These are phyloP conservation scores for Nannochloropsis gaditana DNA, from an alignment of 108 stramenopile species.

Conservation along the genomic window DNA sequence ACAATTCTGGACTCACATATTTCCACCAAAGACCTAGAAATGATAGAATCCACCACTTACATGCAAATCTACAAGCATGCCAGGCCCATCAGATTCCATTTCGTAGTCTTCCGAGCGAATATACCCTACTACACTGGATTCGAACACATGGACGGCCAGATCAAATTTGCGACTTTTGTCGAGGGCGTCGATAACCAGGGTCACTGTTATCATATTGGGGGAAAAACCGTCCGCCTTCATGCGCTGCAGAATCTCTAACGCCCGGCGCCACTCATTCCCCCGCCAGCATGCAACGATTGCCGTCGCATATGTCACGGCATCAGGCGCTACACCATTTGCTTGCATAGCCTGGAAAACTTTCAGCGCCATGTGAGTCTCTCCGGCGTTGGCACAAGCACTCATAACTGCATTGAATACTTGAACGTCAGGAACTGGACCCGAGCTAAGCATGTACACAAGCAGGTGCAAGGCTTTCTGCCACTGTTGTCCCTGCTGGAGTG, in stretches of 20 bases:
- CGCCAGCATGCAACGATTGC: conserved; percentile 5
- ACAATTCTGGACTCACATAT: too few relatives aligned
- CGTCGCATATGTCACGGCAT: conserved; percentile 12
- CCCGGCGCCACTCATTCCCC: background rate
- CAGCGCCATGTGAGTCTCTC: background rate
- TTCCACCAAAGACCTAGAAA: too few relatives aligned
- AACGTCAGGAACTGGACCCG: background rate
- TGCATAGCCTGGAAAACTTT: conserved; percentile 15
- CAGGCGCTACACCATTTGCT: background rate
- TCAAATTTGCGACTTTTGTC: background rate
- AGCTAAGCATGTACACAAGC: background rate
- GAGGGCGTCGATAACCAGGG: background rate
- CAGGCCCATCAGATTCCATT: background rate
- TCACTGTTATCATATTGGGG: background rate
- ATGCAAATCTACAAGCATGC: conserved; percentile 11
- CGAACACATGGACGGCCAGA: background rate
- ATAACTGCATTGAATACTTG: conserved; percentile 1
- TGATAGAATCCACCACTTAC: background rate
- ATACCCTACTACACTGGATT: background rate
- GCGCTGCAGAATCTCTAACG: background rate
- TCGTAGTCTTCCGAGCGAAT: background rate
- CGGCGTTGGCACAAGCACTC: background rate
- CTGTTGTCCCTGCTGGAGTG: background rate
- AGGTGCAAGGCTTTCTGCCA: conserved; percentile 6
- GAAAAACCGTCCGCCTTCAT: conserved; percentile 9